These are phyloP conservation scores for Digitaria exilis DNA, from an alignment of 202 grass and related monocot species.

Conservation along the genomic window DNA sequence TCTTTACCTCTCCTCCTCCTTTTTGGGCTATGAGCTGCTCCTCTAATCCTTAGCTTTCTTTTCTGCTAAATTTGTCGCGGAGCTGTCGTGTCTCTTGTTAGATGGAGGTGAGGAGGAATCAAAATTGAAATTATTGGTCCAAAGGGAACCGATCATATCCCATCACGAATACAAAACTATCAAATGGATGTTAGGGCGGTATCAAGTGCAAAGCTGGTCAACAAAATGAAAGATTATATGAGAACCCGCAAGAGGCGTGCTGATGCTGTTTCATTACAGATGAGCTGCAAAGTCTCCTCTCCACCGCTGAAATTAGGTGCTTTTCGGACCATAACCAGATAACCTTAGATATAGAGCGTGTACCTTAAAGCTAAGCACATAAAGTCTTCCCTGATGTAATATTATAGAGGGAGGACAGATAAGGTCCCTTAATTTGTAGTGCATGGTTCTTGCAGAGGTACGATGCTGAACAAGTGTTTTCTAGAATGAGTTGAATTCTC, in stretches of 20 bases:
- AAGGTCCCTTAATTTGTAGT: conserved; percentile 1
- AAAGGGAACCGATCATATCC: conserved; percentile 19
- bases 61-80: conserved; percentile 33
- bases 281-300: conserved; percentile 28
- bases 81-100: conserved; percentile 32
- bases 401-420: conserved; percentile 3
- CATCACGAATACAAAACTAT: neutral
- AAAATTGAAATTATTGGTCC: conserved; percentile 44
- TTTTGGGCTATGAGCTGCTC: conserved; percentile 32
- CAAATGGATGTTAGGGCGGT: neutral
- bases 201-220: conserved; percentile 42
- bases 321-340: no score
- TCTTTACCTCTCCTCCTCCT: neutral
- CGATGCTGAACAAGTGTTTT: neutral
- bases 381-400: neutral
- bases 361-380: conserved; percentile 5
- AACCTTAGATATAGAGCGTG: neutral
- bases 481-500: neutral
- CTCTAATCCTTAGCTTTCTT: conserved; percentile 26
- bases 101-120: conserved; percentile 36
- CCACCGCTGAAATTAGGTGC: no score
- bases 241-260: neutral
- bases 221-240: conserved; percentile 20
- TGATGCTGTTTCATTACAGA: conserved; percentile 18
- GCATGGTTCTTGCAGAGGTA: neutral